Base-by-base conservation (phyloP, 805 yeast species). In the Ogataea haglerorum region DNA sequence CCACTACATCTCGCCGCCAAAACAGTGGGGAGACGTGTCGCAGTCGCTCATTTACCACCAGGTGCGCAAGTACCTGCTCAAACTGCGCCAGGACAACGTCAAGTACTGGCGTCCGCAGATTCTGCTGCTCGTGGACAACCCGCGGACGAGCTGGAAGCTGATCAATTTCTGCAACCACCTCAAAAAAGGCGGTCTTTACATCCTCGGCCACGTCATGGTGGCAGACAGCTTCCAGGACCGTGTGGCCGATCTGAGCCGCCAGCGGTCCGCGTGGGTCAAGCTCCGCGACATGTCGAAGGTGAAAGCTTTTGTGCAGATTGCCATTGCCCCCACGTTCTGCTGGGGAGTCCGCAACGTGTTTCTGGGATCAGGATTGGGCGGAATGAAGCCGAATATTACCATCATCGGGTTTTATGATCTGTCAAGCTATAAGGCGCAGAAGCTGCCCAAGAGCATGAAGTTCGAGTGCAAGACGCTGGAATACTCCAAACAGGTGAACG, bases 41-140 rank as follows among this genome's bases (percentile, higher is more conserved):
- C 99, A 93, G 63, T 79, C 90, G 30, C 72, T 93, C 46, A 91
- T 93, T 36, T 93, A 93, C 61, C 99, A 93, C 59, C 99, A 93
- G 63, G 98, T 93, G 9, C 70, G 99, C 51, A 93, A 93, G 58
- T 93, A 93, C 57, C 67, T 88, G 31, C 65, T 93, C 45, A 70
- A 95, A 39, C 69, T 91, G 30, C 76, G 88, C 44, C 88, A 88
- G 53, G 96, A 93, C 56, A 95, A 91, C 59, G 96, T 93, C 38
- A 93, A 93, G 64, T 93, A 90, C 60, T 93, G 99, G 99, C 73
- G 99, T 52, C 99, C 99, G 0, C 99, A 93, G 61, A 82, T 93
- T 28, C 67, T 93, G 44, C 64, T 93, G 22, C 66, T 93, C 24
- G 91, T 90, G 29, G 98, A 93, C 55, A 85, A 88, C 52, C 98